Conservation (phyloP, 176 grass and related monocot species). For the Neostapfia colusana region DNA sequence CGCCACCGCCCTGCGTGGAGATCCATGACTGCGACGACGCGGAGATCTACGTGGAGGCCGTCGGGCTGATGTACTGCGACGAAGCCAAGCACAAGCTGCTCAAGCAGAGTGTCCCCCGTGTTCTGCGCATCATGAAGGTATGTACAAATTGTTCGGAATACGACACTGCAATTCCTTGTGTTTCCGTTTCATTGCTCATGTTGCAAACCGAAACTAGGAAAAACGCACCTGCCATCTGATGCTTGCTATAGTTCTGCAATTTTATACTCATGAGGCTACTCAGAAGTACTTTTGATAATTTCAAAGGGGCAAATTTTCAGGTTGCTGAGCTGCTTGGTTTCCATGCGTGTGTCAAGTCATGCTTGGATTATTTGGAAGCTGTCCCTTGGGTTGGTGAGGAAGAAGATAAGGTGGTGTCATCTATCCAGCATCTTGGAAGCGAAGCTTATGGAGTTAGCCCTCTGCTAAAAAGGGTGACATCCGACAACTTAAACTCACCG, state of each 20-base stretch:
- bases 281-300: neutral
- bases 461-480: slow-evolving; percentile 67
- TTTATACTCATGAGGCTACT: neutral
- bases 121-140: slow-evolving; percentile 66
- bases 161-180: neutral
- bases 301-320: slow-evolving; percentile 35
- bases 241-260: neutral
- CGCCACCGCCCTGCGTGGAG: slow-evolving; percentile 39
- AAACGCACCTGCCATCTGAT: neutral
- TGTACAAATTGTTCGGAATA: neutral
- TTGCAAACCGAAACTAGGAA: neutral
- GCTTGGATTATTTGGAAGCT: slow-evolving; percentile 85
- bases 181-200: neutral
- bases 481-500: slow-evolving; percentile 50
- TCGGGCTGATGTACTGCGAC: slow-evolving; percentile 67
- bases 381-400: slow-evolving; percentile 81
- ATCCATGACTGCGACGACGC: slow-evolving; percentile 61
- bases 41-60: slow-evolving; percentile 65
- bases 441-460: slow-evolving; percentile 49
- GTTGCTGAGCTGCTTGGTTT: slow-evolving; percentile 71
- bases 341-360: slow-evolving; percentile 64
- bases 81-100: slow-evolving; percentile 56
- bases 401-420: slow-evolving; percentile 68
- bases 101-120: slow-evolving; percentile 59
- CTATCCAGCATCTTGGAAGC: slow-evolving; percentile 55